phyloP scores from a whole-genome alignment of 345 rosid species.

The Eucalyptus polybractea region DNA sequence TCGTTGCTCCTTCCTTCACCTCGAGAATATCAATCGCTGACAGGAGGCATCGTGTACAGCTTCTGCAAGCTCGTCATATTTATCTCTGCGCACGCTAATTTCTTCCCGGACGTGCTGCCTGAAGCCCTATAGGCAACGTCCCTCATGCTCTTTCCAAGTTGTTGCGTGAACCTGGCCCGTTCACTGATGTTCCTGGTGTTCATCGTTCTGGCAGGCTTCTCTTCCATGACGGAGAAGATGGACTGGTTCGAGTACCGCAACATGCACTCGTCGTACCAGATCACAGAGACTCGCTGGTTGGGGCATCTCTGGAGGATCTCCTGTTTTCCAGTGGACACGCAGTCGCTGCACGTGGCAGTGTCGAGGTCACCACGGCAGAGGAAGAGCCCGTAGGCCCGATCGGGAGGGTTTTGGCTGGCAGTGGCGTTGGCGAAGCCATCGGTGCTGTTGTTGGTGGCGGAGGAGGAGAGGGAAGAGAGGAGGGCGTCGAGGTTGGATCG shows the following conservation, averaged over 20 bases:
- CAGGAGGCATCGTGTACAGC: constrained; percentile 13
- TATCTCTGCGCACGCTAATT: neutral
- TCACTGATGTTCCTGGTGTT: neutral
- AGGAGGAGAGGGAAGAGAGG: too few species aligned
- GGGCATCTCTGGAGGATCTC: too few species aligned
- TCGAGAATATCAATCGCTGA: neutral
- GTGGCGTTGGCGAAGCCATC: too few species aligned
- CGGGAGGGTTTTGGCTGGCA: too few species aligned
- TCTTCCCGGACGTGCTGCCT: neutral
- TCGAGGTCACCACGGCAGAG: too few species aligned
- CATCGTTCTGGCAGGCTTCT: accelerated
- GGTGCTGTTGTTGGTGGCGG: too few species aligned
- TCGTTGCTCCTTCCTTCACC: neutral
- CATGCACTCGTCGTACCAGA: too few species aligned
- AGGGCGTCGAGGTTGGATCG: too few species aligned
- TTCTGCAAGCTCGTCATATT: neutral
- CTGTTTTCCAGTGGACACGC: too few species aligned
- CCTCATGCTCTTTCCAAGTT: neutral
- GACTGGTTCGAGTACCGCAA: neutral
- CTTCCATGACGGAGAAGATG: neutral
- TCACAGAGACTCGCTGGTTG: too few species aligned
- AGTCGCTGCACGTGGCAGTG: too few species aligned
- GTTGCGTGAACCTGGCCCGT: neutral
- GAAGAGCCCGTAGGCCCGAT: too few species aligned
- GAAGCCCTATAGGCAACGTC: neutral